These are phyloP conservation scores for Heritiera littoralis DNA, from an alignment of 345 rosid genomes.

Conservation along the genomic window DNA sequence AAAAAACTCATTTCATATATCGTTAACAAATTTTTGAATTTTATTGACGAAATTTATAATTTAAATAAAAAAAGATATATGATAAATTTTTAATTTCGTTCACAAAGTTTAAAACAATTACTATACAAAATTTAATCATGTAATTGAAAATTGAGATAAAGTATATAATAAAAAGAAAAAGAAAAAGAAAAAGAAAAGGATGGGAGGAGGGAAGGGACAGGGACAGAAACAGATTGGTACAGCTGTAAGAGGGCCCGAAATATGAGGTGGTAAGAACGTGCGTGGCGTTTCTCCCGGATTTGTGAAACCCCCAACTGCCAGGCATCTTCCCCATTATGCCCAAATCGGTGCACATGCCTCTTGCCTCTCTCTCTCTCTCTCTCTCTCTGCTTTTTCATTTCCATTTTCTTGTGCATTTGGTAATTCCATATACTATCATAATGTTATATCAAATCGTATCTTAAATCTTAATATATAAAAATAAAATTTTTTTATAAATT, in stretches of 20 bases:
- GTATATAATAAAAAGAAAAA: neutral
- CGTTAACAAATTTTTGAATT: too few species aligned
- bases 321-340: constrained; percentile 29
- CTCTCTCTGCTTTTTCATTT: neutral
- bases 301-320: constrained; percentile 50
- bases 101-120: too few species aligned
- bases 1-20: too few species aligned
- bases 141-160: too few species aligned
- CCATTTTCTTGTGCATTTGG: neutral
- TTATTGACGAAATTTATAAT: too few species aligned
- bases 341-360: constrained; percentile 31
- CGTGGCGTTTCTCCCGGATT: constrained; percentile 54
- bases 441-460: too few species aligned
- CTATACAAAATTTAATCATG: too few species aligned
- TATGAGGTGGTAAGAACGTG: constrained; percentile 59
- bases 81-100: too few species aligned
- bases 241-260: constrained; percentile 39
- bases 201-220: neutral
- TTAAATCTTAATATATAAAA: too few species aligned
- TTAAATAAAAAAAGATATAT: too few species aligned
- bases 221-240: constrained; percentile 51
- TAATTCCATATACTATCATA: too few species aligned
- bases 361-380: neutral
- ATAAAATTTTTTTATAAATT: too few species aligned
- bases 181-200: neutral